Evolutionary conservation across 257 asterid genomes (phyloP), one percentile per base, ranked within the genome.

Genomic region (Lantana camara): DNA sequence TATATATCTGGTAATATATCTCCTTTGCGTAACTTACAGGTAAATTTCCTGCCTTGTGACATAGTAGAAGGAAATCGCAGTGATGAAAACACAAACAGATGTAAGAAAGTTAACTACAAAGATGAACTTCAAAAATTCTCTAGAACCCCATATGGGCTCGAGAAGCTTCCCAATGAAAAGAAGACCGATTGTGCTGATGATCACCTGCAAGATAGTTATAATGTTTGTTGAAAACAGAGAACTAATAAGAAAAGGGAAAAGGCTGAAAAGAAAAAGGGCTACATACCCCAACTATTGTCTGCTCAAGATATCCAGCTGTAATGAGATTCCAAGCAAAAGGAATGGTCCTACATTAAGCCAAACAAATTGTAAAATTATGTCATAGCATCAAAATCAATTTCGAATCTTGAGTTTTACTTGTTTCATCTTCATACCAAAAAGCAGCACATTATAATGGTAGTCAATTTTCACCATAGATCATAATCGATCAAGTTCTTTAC

Each of bases 321-420:
- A 92, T 44, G 76, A 92, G 98, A 80, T 89, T 92, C 98, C 97
- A 92, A 74, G 81, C 97, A 72, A 92, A 92, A 49, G 98, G 98
- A 66, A 92, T 92, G 54, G 98, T 92, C 85, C 98, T 92, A 69
- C 73, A 71, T 45, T 63, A 52, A 53, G 58, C 55, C 42, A 63
- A 61, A 73, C 42, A 11, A 59, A 57, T 22, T 68, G 46, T 27
- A 40, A 35, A 15, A 2, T 27, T n/a, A 7, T 8, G 61, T 66
- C 67, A 50, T 9, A 53, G 42, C 35, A 23, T 37, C 17, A 12
- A 64, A 21, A 9, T 4, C 34, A 21, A 37, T 37, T 60, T 50
- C 15, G 12, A 7, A 64, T 47, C 41, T 66, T 48, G 42, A 30
- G 27, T 44, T 41, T 45, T 29, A 19, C 47, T 52, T 51, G 5